These are phyloP conservation scores for Boletellus emodensis DNA, from an alignment of 768 basidiomycete genomes.

Conservation along the genomic window DNA sequence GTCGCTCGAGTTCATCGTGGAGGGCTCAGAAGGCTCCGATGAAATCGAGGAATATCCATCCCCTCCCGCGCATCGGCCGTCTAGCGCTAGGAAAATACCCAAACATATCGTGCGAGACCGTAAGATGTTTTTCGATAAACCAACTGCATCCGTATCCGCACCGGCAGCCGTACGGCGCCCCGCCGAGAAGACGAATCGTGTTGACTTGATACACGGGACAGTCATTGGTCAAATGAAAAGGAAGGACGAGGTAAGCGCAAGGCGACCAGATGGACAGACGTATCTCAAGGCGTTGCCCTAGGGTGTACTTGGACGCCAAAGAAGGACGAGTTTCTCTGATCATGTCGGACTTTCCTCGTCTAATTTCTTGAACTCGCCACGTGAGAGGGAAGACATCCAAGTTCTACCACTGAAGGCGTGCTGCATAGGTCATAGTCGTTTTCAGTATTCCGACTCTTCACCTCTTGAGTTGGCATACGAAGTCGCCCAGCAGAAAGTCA, in stretches of 20 bases:
- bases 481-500: neutral
- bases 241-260: slow-evolving; percentile 21
- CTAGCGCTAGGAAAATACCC: slow-evolving; percentile 15
- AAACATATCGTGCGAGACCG: slow-evolving; percentile 10
- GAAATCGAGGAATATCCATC: slow-evolving; percentile 17
- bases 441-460: slow-evolving; percentile 10
- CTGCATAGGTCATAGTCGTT: slow-evolving; percentile 24
- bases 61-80: neutral
- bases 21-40: slow-evolving; percentile 25
- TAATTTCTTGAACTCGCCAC: slow-evolving; percentile 17
- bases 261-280: neutral
- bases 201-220: slow-evolving; percentile 5
- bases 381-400: slow-evolving; percentile 1
- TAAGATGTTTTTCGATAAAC: slow-evolving; percentile 9
- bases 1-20: slow-evolving; percentile 8
- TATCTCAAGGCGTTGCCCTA: slow-evolving; percentile 9
- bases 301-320: neutral
- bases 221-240: slow-evolving; percentile 21
- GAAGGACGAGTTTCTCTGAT: slow-evolving; percentile 8
- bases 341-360: slow-evolving; percentile 28
- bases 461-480: slow-evolving; percentile 18
- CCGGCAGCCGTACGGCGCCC: slow-evolving; percentile 8
- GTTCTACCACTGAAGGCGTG: slow-evolving; percentile 25
- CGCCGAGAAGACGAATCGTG: neutral
- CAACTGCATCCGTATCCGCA: neutral